Evolutionary conservation across 495 filamentous ascomycete species (phyloP), one percentile per base, ranked within the genome.

Genomic region (Amphirosellinia nigrospora): DNA sequence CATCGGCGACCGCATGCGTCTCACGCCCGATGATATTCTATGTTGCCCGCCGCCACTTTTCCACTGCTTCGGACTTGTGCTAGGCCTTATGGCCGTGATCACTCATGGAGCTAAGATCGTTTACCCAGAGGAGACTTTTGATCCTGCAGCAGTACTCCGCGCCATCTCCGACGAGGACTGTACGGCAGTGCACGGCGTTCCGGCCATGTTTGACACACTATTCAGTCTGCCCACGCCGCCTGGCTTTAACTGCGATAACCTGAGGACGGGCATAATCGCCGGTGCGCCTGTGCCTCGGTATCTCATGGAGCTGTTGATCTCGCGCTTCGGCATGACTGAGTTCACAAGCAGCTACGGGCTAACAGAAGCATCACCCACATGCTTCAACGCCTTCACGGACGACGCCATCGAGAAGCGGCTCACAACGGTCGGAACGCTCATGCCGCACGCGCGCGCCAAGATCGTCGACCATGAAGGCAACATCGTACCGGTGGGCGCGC

Each of bases 31-130:
- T 64, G 90, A 92, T 76, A 81, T 86, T 39, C 83, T 93, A 59
- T 91, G 89, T 81, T 92, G 90, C 74, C 89, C 90, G 2, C 89
- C 89, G 2, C 90, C 90, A 0, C 81, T 92, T 0, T 93, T 92
- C 79, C 90, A 92, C 79, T 92, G 90, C 82, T 93, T 93, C 74
- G 90, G 90, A 16, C 85, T 93, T 32, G 89, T 91, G 28, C 84
- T 93, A 21, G 90, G 90, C 9, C 84, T 93, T 72, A 83, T 92
- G 73, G 85, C 90, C 0, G 85, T 88, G 41, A 77, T 92, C 50
- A 91, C 89, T 0, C 89, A 91, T 75, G 90, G 90, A 43, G 83
- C 86, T 55, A 90, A 88, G 72, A 87, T 91, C 68, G 84, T 92
- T 38, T 90, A 90, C 74, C 89, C 90, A 5, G 82, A 84, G 64